Evolutionary conservation across 495 filamentous ascomycete genomes (phyloP), one percentile per base, ranked within the genome.

Genomic region (Penicillium coffeae): DNA sequence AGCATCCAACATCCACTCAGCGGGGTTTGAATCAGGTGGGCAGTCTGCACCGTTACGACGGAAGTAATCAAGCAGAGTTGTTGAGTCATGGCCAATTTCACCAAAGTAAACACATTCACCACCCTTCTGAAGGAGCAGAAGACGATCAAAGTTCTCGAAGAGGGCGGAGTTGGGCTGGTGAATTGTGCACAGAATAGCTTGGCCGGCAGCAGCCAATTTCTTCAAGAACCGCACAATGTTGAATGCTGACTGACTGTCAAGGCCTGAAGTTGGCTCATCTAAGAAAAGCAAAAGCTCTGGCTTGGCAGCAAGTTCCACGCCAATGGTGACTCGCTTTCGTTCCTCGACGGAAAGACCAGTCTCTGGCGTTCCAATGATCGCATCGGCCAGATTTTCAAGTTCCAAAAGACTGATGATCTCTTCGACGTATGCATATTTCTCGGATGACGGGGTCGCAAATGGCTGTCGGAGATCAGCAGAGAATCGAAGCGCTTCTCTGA

Each of bases 181-280:
- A 53, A 95, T 96, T 0, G 91, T 96, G 66, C 87, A 90, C 1
- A 95, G 79, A 60, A 96, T 88, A 14, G 91, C 89, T 56, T 95
- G 90, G 1, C 91, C 91, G 33, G 84, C 82, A 1, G 78, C 81
- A 1, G 90, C 84, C 8, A 95, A 77, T 69, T 94, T 95, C 40
- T 84, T 84, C 42, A 95, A 66, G 75, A 95, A 95, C 38, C 87
- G 83, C 12, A 95, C 82, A 50, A 95, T 95, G 51, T 91, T 91
- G 73, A 88, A 96, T 3, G 91, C 86, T 47, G 79, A 83, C 58
- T 90, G 89, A 34, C 81, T 84, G 62, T 96, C 90, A 4, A 96
- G 77, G 40, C 91, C 91, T 10, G 84, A 88, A 1, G 91, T 96
- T 0, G 91, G 91, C 58, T 96, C 91, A 54, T 96, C 90, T 12